phyloP scores from a whole-genome alignment of 179 eudicot genomes.

The Carnegiea gigantea region DNA sequence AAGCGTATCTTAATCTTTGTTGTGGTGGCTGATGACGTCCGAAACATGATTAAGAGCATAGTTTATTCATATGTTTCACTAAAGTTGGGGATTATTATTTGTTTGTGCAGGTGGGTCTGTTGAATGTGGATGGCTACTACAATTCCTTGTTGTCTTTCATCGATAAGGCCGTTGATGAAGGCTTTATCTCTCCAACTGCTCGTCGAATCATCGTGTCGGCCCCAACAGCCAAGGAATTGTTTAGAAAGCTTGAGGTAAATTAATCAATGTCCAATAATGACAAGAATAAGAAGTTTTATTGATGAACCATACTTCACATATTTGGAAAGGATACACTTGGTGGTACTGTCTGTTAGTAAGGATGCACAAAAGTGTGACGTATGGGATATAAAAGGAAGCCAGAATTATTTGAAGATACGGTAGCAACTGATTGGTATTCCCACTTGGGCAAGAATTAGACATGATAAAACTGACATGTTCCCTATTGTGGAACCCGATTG shows the following conservation, averaged over 20 bases:
- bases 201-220: conserved; percentile 89
- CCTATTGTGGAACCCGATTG: not conserved
- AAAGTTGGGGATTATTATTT: conserved; percentile 13
- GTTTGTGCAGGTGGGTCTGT: conserved; percentile 76
- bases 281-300: not conserved
- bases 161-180: conserved; percentile 98
- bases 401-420: conserved; percentile 19
- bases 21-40: conserved; percentile 13
- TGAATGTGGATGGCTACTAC: conserved; percentile 95
- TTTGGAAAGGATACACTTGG: conserved; percentile 11
- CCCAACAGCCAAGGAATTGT: conserved; percentile 80
- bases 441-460: not conserved
- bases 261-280: conserved; percentile 18
- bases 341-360: conserved; percentile 18
- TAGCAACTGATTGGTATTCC: conserved; percentile 1
- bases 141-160: conserved; percentile 82
- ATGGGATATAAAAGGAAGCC: not conserved
- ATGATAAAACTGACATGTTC: not conserved
- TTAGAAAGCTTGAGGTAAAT: conserved; percentile 84
- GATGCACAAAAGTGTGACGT: conserved; percentile 15
- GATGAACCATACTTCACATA: conserved; percentile 1
- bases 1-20: conserved; percentile 22
- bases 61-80: conserved; percentile 9
- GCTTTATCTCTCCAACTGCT: conserved; percentile 86
- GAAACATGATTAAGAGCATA: conserved; percentile 16